Conservation (phyloP, 495 filamentous ascomycete genomes). For the Xanthoparmelia taractica region DNA sequence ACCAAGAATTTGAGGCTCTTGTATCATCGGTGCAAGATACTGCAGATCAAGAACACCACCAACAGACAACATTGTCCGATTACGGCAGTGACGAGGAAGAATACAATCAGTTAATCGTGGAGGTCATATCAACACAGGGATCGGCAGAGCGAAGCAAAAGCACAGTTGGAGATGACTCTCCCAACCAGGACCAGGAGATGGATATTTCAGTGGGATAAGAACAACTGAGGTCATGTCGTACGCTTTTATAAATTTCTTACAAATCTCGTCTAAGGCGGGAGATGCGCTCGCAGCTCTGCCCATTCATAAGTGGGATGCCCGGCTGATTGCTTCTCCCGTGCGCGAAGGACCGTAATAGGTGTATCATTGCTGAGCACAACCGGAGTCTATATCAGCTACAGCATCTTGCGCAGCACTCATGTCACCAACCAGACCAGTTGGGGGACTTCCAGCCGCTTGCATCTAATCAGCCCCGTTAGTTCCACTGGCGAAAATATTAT, state of each 20-base stretch:
- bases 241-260: neutral
- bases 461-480: slow-evolving; percentile 47
- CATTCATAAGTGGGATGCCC: neutral
- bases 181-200: slow-evolving; percentile 16
- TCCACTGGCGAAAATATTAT: neutral
- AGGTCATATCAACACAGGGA: slow-evolving; percentile 34
- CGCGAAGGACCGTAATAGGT: neutral
- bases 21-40: slow-evolving; percentile 37
- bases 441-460: slow-evolving; percentile 89
- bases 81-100: slow-evolving; percentile 41
- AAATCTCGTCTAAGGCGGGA: neutral
- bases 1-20: slow-evolving; percentile 52
- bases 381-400: slow-evolving; percentile 59
- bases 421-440: slow-evolving; percentile 81
- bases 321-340: neutral
- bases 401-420: slow-evolving; percentile 71
- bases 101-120: slow-evolving; percentile 54
- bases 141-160: neutral
- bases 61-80: neutral
- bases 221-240: neutral
- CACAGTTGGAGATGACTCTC: neutral
- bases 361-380: slow-evolving; percentile 62
- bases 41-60: neutral
- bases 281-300: neutral
- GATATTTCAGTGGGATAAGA: slow-evolving; percentile 12